Evolutionary conservation across 163 green algal genomes (phyloP).

Genomic region (Scenedesmus sp.): DNA sequence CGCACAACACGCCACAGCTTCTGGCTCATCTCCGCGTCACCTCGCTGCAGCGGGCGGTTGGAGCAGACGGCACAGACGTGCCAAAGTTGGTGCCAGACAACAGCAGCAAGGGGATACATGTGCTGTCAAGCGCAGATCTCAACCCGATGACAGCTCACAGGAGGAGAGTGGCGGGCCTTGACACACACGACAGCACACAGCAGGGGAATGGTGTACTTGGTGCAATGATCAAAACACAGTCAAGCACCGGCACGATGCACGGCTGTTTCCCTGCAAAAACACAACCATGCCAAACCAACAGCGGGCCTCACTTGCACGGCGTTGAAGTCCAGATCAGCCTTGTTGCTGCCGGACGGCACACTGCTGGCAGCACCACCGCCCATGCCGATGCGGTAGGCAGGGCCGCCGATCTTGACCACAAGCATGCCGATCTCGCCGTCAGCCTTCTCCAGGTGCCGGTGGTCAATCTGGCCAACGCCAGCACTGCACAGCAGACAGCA

Average conservation of each 20-base stretch:
- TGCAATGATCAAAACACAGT: too few species aligned
- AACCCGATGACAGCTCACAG: too few species aligned
- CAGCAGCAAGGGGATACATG: too few species aligned
- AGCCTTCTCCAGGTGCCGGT: slow-evolving; percentile 95
- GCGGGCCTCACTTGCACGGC: slow-evolving; percentile 90
- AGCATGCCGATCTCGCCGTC: slow-evolving; percentile 93
- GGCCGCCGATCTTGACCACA: slow-evolving; percentile 99
- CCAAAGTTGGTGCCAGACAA: too few species aligned
- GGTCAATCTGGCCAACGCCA: slow-evolving; percentile 94
- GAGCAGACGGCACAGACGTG: too few species aligned
- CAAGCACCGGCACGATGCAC: too few species aligned
- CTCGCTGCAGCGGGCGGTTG: slow-evolving; percentile 64
- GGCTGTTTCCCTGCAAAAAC: too few species aligned
- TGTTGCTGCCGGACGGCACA: slow-evolving; percentile 68
- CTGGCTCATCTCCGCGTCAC: slow-evolving; percentile 97
- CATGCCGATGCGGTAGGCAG: slow-evolving; percentile 99
- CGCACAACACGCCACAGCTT: slow-evolving; percentile 99
- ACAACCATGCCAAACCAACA: background rate
- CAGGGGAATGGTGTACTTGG: too few species aligned
- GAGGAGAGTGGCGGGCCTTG: too few species aligned
- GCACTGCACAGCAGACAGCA: too few species aligned
- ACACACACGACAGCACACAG: too few species aligned
- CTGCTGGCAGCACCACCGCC: slow-evolving; percentile 87
- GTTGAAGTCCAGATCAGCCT: slow-evolving; percentile 99
- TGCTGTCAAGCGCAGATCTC: too few species aligned